Evolutionary conservation across 2,329 filamentous ascomycete genomes (phyloP).

Genomic region (Exophiala bonariae): DNA sequence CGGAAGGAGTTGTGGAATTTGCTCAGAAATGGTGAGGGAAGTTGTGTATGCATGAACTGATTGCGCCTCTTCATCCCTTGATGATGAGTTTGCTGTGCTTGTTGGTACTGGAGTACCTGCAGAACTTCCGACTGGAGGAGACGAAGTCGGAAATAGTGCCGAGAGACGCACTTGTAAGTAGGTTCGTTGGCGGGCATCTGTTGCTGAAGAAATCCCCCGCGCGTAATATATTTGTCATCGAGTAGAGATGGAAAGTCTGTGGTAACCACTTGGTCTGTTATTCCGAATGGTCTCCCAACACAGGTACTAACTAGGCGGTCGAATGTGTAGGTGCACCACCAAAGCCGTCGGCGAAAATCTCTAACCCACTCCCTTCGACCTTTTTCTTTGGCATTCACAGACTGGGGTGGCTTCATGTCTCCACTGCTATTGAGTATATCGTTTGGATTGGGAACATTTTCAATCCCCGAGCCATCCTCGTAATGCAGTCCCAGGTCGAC

Average conservation of each 20-base stretch:
- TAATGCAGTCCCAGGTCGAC: constrained; percentile 91
- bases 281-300: constrained; percentile 88
- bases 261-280: constrained; percentile 94
- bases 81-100: constrained; percentile 74
- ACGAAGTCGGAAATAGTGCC: constrained; percentile 88
- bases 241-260: constrained; percentile 89
- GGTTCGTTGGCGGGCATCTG: constrained; percentile 60
- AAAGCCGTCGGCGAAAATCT: constrained; percentile 81
- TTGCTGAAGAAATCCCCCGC: constrained; percentile 68
- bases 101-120: constrained; percentile 89
- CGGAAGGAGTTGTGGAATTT: constrained; percentile 84
- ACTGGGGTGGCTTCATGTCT: constrained; percentile 27
- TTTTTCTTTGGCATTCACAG: constrained; percentile 56
- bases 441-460: constrained; percentile 40
- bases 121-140: constrained; percentile 92
- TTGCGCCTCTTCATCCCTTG: constrained; percentile 65
- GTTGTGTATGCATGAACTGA: constrained; percentile 72
- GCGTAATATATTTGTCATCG: constrained; percentile 86
- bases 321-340: constrained; percentile 97
- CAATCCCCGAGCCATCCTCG: constrained; percentile 75
- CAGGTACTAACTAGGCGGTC: constrained; percentile 94
- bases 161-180: constrained; percentile 86
- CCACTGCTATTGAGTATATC: constrained; percentile 1
- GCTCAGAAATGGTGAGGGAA: constrained; percentile 81
- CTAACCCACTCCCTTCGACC: constrained; percentile 78